Base-by-base conservation (phyloP, 164 flowering plant species). In the Taxillus chinensis region DNA sequence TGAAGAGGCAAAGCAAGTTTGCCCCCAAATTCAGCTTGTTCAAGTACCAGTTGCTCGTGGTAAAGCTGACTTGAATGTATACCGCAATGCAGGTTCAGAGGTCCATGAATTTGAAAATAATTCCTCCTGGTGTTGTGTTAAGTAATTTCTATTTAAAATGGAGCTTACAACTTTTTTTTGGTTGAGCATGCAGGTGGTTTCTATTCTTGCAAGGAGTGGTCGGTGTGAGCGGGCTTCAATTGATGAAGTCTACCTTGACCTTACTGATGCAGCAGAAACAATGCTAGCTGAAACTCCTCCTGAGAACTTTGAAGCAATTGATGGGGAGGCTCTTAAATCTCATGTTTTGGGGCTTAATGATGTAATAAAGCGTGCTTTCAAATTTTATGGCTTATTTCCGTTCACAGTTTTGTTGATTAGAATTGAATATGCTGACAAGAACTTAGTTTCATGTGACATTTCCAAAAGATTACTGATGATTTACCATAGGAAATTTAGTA, bases 211-310 rank as follows among this genome's bases (percentile, higher is more conserved):
- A 12, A 77, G 78, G 70, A 88, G 72, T 70, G 98, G 99, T 16
- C 82, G 88, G 5, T 93, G 98, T 73, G 99, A 93, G 70, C 82
- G 96, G 71, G 98, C 98, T 61, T 93, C 97, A 55, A 90, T 90
- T 67, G 99, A 90, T 81, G 97, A 93, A 75, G 98, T 93, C 8
- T 88, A 93, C 73, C 88, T 90, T 59, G 99, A 93, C 68, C 87
- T 93, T 43, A 90, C 95, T 66, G 95, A 90, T 71, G 95, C 95
- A 52, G 92, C 91, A 4, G 86, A 84, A 73, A 61, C 74, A 48
- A 84, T 90, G 97, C 73, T 93, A 55, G 78, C 74, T 14, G 86
- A 89, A 71, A 73, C 51, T 61, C 91, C 91, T 65, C 95, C 90
- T 41, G 92, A 82, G 68, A 80, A 63, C 58, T 58, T 85, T 75